Base-by-base conservation (phyloP, 441 rosid genomes). In the Erodium trifolium region DNA sequence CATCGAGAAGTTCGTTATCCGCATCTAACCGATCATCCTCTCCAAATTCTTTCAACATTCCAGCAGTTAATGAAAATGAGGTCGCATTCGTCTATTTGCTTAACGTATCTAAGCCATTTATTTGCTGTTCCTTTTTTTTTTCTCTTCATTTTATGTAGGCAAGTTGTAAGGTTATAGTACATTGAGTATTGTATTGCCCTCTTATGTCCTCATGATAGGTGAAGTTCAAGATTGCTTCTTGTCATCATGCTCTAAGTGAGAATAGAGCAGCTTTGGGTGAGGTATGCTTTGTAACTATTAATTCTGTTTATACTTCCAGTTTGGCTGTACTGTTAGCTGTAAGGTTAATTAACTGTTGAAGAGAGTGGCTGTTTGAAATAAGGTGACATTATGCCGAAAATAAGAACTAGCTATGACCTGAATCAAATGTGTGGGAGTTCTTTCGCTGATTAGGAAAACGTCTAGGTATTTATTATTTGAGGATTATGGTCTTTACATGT, bases 151-250 rank as follows among this genome's bases (percentile, higher is more conserved):
- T 68, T 68, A 19, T 67, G 53, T 16, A 18, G 63, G n/a, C 29
- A 55, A 55, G 23, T 16, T 14, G 6, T 55, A 55, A 5, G 19
- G 62, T 53, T 7, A 53, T n/a, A 53, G 14, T 5, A 55, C 27
- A 55, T 55, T 55, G 62, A 4, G 9, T 55, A 11, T 55, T 55
- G 9, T 55, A 11, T 55, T 55, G 23, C 62, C 27, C 62, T 55
- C 62, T 14, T 16, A 55, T 34, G 29, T 77, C 13, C 63, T 11
- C 13, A 29, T 76, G 69, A 68, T 79, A 92, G 98, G 95, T 93
- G 82, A 89, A 84, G 76, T 89, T 89, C 83, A 93, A 91, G 84
- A 84, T 93, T 76, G 99, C 99, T 2, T 88, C 96, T n/a, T 91
- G 93, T 73, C 88, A 84, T 75, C 82, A 82, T 79, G 82, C 90